Evolutionary conservation across 805 yeast genomes (phyloP).

Genomic region (Candida jianshihensis): DNA sequence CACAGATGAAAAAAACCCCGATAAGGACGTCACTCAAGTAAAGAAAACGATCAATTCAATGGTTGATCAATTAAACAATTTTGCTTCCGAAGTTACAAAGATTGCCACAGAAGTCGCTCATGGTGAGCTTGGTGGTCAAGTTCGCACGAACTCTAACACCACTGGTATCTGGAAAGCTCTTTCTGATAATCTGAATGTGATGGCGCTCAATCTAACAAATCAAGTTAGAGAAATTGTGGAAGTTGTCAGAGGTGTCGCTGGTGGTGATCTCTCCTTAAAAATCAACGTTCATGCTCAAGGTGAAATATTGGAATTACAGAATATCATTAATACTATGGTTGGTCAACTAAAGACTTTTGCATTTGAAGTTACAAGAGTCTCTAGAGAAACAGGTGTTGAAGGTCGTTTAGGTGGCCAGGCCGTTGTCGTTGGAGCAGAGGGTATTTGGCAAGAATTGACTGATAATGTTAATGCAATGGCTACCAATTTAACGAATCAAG

Average conservation of each 20-base stretch:
- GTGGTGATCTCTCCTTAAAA: conserved; percentile 76
- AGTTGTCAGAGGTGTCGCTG: conserved; percentile 83
- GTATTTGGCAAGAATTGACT: conserved; percentile 85
- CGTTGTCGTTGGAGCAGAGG: conserved; percentile 82
- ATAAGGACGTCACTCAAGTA: conserved; percentile 58
- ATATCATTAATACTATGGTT: conserved; percentile 87
- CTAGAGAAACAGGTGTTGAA: conserved; percentile 87
- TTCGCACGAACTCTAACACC: conserved; percentile 59
- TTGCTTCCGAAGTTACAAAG: conserved; percentile 80
- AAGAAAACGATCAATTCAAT: conserved; percentile 80
- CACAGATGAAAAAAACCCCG: background rate
- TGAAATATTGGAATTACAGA: conserved; percentile 76
- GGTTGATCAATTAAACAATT: conserved; percentile 80
- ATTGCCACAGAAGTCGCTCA: conserved; percentile 88
- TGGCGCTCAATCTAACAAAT: conserved; percentile 82
- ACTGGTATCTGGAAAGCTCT: conserved; percentile 86
- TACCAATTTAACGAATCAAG: conserved; percentile 82
- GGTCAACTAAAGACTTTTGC: conserved; percentile 84
- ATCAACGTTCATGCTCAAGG: conserved; percentile 91
- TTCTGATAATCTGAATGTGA: conserved; percentile 82
- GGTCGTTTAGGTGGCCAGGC: conserved; percentile 90
- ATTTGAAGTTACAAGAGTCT: conserved; percentile 81
- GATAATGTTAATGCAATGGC: conserved; percentile 93
- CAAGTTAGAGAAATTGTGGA: conserved; percentile 89
- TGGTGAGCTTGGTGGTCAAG: conserved; percentile 86